These are phyloP conservation scores for Aspergillus sp. DNA, from an alignment of 2,329 filamentous ascomycete genomes.

Conservation along the genomic window DNA sequence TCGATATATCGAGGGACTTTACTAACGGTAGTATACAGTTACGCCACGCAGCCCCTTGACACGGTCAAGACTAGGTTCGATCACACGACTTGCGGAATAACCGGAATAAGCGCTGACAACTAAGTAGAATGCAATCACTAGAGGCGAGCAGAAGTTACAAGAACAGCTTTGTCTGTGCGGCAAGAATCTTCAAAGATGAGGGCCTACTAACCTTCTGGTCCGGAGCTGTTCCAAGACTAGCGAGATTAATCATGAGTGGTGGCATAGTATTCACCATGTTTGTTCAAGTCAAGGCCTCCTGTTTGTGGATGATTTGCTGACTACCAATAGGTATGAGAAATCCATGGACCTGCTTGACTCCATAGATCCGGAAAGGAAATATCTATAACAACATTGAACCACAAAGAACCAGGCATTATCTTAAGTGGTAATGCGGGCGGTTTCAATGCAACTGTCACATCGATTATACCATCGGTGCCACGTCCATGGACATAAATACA, in stretches of 20 bases:
- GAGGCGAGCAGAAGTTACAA: constrained; percentile 79
- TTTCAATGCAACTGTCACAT: background rate
- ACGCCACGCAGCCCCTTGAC: constrained; percentile 70
- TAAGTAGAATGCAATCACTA: constrained; percentile 83
- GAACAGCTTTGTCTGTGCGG: constrained; percentile 82
- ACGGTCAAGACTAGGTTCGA: constrained; percentile 80
- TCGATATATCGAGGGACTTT: background rate
- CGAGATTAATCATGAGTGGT: constrained; percentile 81
- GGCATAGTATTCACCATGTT: constrained; percentile 97
- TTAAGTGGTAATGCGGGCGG: background rate
- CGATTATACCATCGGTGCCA: background rate
- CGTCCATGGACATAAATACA: background rate
- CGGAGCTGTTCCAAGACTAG: constrained; percentile 82
- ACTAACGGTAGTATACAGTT: constrained; percentile 33
- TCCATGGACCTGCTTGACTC: constrained; percentile 82
- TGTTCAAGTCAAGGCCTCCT: constrained; percentile 28
- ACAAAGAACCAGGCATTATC: background rate
- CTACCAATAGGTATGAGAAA: constrained; percentile 72
- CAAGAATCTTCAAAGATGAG: constrained; percentile 82
- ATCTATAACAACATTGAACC: constrained; percentile 51
- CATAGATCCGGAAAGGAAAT: constrained; percentile 79
- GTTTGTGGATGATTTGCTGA: constrained; percentile 9
- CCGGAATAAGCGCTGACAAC: constrained; percentile 13
- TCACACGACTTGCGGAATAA: background rate
- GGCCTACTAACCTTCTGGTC: constrained; percentile 91